Percentiles rank a stretch among this genome's conserved stretches.
Conservation (phyloP, 2,329 filamentous ascomycete genomes). For the Trichoderma polysporum region DNA sequence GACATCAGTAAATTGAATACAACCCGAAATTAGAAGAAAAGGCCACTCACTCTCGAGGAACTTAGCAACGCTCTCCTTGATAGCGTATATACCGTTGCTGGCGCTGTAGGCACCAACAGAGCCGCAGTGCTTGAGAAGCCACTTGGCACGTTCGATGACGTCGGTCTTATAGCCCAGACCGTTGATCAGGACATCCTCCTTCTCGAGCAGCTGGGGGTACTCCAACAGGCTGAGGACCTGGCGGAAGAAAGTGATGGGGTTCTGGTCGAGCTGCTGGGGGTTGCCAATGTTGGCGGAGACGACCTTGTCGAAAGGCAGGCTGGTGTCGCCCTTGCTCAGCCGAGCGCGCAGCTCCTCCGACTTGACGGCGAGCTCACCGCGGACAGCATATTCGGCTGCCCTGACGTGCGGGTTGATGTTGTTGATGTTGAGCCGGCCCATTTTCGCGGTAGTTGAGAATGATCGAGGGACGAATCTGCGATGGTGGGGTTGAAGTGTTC, state of each 20-base stretch:
- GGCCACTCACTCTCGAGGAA: conserved; percentile 79
- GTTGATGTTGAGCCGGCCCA: conserved; percentile 62
- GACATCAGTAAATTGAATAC: neutral
- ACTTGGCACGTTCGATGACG: conserved; percentile 79
- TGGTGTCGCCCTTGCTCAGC: conserved; percentile 57
- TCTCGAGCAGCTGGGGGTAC: conserved; percentile 80
- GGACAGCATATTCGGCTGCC: conserved; percentile 91
- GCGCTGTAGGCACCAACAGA: conserved; percentile 97
- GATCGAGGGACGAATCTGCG: conserved; percentile 26
- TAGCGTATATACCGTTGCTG: conserved; percentile 81
- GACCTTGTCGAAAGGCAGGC: conserved; percentile 81
- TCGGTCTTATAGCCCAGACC: conserved; percentile 84
- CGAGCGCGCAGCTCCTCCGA: conserved; percentile 85
- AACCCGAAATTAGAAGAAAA: neutral
- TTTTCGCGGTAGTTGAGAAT: conserved; percentile 30
- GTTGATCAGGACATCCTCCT: conserved; percentile 74
- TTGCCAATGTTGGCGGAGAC: conserved; percentile 99
- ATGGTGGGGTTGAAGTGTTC: conserved; percentile 34
- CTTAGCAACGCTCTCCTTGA: conserved; percentile 84
- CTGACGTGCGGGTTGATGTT: conserved; percentile 92
- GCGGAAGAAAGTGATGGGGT: conserved; percentile 98
- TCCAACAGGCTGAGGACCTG: conserved; percentile 92
- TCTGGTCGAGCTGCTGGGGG: conserved; percentile 97
- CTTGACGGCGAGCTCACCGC: conserved; percentile 90
- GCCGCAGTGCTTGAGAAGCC: conserved; percentile 77